Evolutionary conservation across 495 filamentous ascomycete genomes (phyloP).

Genomic region (Parathielavia hyrcaniae): DNA sequence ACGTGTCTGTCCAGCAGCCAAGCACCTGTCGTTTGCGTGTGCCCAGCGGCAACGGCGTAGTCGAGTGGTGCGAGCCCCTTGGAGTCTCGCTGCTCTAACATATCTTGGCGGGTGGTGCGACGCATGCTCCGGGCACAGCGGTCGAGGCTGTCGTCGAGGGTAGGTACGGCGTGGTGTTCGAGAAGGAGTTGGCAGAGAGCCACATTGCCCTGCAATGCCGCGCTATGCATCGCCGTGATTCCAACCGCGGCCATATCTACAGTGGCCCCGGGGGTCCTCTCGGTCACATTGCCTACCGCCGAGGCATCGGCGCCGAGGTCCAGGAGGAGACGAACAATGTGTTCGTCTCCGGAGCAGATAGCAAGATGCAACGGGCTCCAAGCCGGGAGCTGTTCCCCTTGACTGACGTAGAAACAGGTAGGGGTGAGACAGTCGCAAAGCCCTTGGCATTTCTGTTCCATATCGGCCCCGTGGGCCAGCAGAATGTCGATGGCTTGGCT

Average conservation of each 20-base stretch:
- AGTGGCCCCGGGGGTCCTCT: too few relatives aligned
- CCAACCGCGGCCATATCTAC: neutral
- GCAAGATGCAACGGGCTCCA: neutral
- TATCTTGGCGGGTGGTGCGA: too few relatives aligned
- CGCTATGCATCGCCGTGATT: neutral
- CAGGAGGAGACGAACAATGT: neutral
- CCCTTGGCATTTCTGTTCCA: neutral
- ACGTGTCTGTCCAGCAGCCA: neutral
- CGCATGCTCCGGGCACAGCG: too few relatives aligned
- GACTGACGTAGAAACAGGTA: neutral
- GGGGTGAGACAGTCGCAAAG: conserved; percentile 4
- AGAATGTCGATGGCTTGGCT: neutral
- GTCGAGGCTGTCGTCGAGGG: neutral
- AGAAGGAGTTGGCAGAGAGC: neutral
- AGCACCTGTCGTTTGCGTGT: neutral
- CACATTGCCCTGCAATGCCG: neutral
- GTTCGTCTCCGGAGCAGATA: neutral
- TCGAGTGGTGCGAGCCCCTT: neutral
- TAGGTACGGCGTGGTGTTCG: neutral
- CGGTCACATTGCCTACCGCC: neutral
- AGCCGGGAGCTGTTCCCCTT: neutral
- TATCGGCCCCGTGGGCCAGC: neutral
- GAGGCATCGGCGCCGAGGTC: neutral
- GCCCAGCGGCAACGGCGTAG: conserved; percentile 1
- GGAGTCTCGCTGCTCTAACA: neutral